Conservation (phyloP, 2,329 filamentous ascomycete genomes). For the Pyrenochaeta sp. region DNA sequence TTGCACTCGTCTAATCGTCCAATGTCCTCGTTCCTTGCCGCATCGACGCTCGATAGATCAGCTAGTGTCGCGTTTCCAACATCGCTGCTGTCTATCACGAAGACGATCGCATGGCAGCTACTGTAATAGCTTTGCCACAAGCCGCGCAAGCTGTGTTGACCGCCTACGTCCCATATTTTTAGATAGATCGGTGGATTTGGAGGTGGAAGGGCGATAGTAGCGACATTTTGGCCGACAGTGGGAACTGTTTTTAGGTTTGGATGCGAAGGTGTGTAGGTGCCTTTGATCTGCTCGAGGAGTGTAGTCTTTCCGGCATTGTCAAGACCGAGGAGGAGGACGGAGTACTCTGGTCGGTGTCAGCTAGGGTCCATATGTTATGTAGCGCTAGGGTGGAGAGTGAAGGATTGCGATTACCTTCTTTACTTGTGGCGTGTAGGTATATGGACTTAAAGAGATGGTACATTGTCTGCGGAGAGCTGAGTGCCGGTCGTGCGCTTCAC, state of each 20-base stretch:
- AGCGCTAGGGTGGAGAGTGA: not conserved
- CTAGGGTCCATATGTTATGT: not conserved
- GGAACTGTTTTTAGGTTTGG: slow-evolving; percentile 84
- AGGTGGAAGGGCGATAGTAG: slow-evolving; percentile 76
- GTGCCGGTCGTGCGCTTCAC: slow-evolving; percentile 23
- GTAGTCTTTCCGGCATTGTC: slow-evolving; percentile 99
- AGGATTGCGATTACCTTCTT: slow-evolving; percentile 73
- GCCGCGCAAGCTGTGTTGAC: slow-evolving; percentile 85
- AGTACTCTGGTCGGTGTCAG: slow-evolving; percentile 75
- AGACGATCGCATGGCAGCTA: slow-evolving; percentile 94
- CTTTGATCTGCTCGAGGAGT: slow-evolving; percentile 95
- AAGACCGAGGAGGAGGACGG: slow-evolving; percentile 92
- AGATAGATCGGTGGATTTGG: slow-evolving; percentile 85
- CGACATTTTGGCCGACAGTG: slow-evolving; percentile 96
- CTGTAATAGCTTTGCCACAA: slow-evolving; percentile 97
- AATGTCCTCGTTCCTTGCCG: slow-evolving; percentile 41
- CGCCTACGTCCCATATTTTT: slow-evolving; percentile 98
- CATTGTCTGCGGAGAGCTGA: slow-evolving; percentile 63
- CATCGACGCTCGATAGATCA: slow-evolving; percentile 48
- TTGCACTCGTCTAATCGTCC: slow-evolving; percentile 86
- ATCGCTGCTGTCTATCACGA: slow-evolving; percentile 95
- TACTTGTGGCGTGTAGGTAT: slow-evolving; percentile 94
- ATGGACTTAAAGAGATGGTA: slow-evolving; percentile 96
- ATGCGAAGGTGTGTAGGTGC: slow-evolving; percentile 78
- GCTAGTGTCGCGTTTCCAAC: slow-evolving; percentile 83